Conservation (phyloP, 495 filamentous ascomycete species). For the Xylaria cubensis region DNA sequence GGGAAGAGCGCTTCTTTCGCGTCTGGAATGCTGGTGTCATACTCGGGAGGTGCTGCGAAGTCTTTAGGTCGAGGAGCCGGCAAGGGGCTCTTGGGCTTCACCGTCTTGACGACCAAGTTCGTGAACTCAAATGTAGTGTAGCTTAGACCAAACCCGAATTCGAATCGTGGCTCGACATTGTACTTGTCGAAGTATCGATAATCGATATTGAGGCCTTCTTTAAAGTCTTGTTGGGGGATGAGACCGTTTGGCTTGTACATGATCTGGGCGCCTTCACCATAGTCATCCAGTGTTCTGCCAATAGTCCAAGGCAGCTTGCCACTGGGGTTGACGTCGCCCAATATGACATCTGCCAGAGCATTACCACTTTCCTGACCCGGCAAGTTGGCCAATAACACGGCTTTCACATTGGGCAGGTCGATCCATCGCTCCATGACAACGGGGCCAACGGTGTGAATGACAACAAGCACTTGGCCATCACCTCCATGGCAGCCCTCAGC, state of each 20-base stretch:
- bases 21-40: constrained; percentile 62
- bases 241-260: constrained; percentile 75
- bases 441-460: constrained; percentile 91
- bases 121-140: constrained; percentile 83
- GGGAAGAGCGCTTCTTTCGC: constrained; percentile 71
- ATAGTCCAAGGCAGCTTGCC: constrained; percentile 92
- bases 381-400: constrained; percentile 83
- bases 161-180: constrained; percentile 69
- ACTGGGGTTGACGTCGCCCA: constrained; percentile 84
- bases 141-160: constrained; percentile 80
- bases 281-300: constrained; percentile 79
- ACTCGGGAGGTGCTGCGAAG: constrained; percentile 65
- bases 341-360: constrained; percentile 81
- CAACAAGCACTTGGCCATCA: constrained; percentile 74
- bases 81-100: constrained; percentile 64
- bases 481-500: constrained; percentile 72
- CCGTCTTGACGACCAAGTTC: constrained; percentile 59
- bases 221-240: constrained; percentile 84
- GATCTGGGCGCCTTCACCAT: constrained; percentile 78
- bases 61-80: constrained; percentile 64
- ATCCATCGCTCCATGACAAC: constrained; percentile 87
- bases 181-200: constrained; percentile 89
- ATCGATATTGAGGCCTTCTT: constrained; percentile 84
- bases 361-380: constrained; percentile 92
- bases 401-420: constrained; percentile 78